Conservation (phyloP, 371 early-diverging fungal genomes). For the Capniomyces stellatus region DNA sequence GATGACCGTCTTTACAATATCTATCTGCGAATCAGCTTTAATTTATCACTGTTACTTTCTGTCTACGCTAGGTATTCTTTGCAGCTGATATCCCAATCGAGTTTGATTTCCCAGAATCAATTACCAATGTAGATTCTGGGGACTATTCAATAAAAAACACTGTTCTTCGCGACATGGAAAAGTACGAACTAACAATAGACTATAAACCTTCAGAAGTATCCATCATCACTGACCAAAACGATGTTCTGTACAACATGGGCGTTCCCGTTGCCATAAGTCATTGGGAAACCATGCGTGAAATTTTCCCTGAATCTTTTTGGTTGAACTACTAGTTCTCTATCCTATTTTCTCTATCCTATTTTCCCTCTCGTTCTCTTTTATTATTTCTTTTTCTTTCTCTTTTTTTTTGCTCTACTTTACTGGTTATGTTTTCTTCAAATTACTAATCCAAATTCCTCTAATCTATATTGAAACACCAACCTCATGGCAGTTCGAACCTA, state of each 20-base stretch:
- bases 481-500: no score
- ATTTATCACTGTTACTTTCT: not conserved
- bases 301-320: constrained; percentile 50
- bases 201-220: constrained; percentile 5
- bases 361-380: not conserved
- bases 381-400: not conserved
- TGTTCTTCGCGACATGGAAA: constrained; percentile 12
- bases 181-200: constrained; percentile 16
- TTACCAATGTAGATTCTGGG: not conserved
- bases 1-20: not conserved
- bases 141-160: constrained; percentile 6
- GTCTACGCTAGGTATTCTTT: constrained; percentile 34
- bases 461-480: no score
- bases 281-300: constrained; percentile 45
- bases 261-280: constrained; percentile 30
- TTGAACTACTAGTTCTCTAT: constrained; percentile 29
- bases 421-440: not conserved
- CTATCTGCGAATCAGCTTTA: not conserved
- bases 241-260: constrained; percentile 32
- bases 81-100: constrained; percentile 34
- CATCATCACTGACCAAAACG: constrained; percentile 27
- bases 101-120: constrained; percentile 16
- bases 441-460: not conserved
- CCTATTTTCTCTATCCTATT: not conserved
- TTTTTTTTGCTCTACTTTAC: not conserved